phyloP scores from a whole-genome alignment of 2,329 filamentous ascomycete species.

The Seiridium unicorne region DNA sequence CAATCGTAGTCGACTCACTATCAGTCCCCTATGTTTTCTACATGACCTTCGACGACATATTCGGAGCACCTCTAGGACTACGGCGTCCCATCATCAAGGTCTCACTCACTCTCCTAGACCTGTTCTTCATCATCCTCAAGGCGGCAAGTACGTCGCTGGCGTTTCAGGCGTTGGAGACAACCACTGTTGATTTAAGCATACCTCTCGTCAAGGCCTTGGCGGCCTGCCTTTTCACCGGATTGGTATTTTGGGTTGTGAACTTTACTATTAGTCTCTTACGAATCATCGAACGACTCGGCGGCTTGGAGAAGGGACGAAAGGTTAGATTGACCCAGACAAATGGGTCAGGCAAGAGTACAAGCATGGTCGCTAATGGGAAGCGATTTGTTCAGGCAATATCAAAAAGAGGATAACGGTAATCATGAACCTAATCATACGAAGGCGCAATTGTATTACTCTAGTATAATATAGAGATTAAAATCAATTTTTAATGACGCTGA shows the following conservation, averaged over 20 bases:
- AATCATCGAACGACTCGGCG: conserved; percentile 9
- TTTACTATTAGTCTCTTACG: conserved; percentile 11
- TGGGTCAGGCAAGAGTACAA: neutral
- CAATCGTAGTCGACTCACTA: conserved; percentile 83
- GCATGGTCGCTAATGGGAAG: neutral
- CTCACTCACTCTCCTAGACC: conserved; percentile 82
- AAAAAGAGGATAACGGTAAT: neutral
- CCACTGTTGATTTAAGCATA: neutral
- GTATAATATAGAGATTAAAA: too few species aligned
- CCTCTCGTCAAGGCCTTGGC: neutral
- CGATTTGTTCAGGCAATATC: neutral
- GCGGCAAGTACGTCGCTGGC: conserved; percentile 88
- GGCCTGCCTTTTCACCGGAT: neutral
- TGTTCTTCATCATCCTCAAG: conserved; percentile 97
- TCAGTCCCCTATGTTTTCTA: conserved; percentile 89
- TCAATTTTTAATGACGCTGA: too few species aligned
- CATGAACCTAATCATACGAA: too few species aligned
- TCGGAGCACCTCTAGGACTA: conserved; percentile 85
- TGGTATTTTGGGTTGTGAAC: conserved; percentile 10
- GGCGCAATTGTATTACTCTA: too few species aligned
- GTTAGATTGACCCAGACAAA: neutral
- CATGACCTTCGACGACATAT: conserved; percentile 96
- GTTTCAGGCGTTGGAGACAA: conserved; percentile 66
- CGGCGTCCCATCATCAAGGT: conserved; percentile 83
- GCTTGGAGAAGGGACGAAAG: conserved; percentile 7